These are phyloP conservation scores for Phycomyces nitens DNA, from an alignment of 192 early-diverging fungal species.

Conservation along the genomic window DNA sequence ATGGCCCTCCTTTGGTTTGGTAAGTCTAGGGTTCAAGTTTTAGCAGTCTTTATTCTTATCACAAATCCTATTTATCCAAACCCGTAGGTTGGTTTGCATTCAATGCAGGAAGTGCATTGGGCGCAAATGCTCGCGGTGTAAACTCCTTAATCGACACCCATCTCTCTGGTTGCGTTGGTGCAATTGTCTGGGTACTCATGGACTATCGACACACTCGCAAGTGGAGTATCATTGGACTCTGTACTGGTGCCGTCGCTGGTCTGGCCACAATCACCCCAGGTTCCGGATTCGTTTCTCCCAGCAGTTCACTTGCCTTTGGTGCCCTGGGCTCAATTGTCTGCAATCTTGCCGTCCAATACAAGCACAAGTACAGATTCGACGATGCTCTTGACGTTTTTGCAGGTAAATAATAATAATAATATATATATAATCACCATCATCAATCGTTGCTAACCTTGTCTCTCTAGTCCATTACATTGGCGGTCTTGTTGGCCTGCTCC, in stretches of 20 bases:
- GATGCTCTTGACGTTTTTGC: slow-evolving; percentile 83
- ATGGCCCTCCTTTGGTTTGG: slow-evolving; percentile 85
- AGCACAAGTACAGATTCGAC: slow-evolving; percentile 67
- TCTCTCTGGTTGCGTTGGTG: slow-evolving; percentile 66
- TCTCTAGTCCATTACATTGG: slow-evolving; percentile 63
- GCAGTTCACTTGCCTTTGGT: slow-evolving; percentile 76
- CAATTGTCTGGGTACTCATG: slow-evolving; percentile 67
- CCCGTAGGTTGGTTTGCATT: slow-evolving; percentile 82
- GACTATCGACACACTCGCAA: slow-evolving; percentile 70
- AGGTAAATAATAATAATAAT: slow-evolving; percentile 27
- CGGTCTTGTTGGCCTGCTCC: slow-evolving; percentile 71
- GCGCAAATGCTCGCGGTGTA: slow-evolving; percentile 66
- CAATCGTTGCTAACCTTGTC: no score
- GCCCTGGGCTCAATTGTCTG: slow-evolving; percentile 60
- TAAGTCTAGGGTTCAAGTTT: no score
- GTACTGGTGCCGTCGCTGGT: slow-evolving; percentile 85
- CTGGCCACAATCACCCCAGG: slow-evolving; percentile 88
- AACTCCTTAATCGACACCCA: slow-evolving; percentile 75
- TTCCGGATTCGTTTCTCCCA: slow-evolving; percentile 70
- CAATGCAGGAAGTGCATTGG: slow-evolving; percentile 78
- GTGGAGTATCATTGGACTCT: slow-evolving; percentile 79
- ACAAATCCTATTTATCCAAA: no score
- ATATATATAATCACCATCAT: no score
- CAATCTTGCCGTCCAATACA: slow-evolving; percentile 60
- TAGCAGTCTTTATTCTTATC: no score